These are phyloP conservation scores for Suillus fuscotomentosus DNA, from an alignment of 768 basidiomycete genomes.

Conservation along the genomic window DNA sequence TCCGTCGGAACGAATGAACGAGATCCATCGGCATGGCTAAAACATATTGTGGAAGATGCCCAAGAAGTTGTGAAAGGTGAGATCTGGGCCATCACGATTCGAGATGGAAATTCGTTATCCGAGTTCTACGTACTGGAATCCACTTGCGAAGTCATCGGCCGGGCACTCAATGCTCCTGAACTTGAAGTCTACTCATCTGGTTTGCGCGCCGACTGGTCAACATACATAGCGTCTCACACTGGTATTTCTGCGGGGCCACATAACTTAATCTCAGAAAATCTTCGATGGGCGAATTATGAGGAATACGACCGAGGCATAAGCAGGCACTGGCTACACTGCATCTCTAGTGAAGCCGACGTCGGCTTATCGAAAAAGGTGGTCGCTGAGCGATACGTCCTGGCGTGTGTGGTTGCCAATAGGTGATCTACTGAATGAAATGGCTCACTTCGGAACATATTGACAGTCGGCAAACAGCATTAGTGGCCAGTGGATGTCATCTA, in stretches of 20 bases:
- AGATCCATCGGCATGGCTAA: constrained; percentile 33
- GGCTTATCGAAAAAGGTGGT: constrained; percentile 44
- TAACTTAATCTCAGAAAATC: constrained; percentile 33
- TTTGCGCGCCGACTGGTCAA: constrained; percentile 65
- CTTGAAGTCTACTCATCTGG: constrained; percentile 5
- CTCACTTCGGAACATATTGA: constrained; percentile 3
- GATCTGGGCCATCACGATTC: constrained; percentile 55
- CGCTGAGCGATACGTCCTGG: constrained; percentile 64
- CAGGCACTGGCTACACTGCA: constrained; percentile 56
- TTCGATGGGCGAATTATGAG: constrained; percentile 69
- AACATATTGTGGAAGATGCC: constrained; percentile 42
- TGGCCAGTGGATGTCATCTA: constrained; percentile 64
- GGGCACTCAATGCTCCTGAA: constrained; percentile 15
- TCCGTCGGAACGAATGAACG: constrained; percentile 45
- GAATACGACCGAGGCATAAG: constrained; percentile 72
- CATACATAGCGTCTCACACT: constrained; percentile 41
- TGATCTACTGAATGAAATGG: constrained; percentile 20
- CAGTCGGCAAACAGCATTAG: constrained; percentile 48
- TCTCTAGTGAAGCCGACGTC: constrained; percentile 39
- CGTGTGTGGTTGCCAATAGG: constrained; percentile 76
- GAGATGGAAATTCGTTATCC: constrained; percentile 21
- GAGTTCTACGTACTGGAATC: constrained; percentile 60
- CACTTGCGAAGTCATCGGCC: constrained; percentile 74
- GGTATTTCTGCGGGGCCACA: neutral
- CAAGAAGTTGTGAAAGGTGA: constrained; percentile 54